A percentile compares a stretch with the other conserved stretches of the same genome.
Evolutionary conservation across 169 alveolate species (phyloP).

Genomic region (Cystoisospora suis): DNA sequence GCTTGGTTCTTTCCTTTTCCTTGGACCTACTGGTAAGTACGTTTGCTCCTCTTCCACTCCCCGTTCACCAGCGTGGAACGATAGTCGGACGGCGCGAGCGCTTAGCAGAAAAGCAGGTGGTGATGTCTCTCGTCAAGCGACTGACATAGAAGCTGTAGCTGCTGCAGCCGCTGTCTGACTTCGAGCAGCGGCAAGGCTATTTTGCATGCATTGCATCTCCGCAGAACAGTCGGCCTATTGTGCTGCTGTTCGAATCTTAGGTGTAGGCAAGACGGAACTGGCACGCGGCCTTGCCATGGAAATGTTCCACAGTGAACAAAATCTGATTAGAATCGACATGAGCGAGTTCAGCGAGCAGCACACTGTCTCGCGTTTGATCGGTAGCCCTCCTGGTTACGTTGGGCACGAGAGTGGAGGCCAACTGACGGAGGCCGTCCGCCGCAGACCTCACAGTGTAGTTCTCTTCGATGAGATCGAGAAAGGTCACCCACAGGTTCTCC

Average conservation of each 20-base stretch:
- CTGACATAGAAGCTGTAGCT: no score
- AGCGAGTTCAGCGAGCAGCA: conserved; percentile 89
- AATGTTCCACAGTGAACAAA: conserved; percentile 74
- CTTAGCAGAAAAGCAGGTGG: no score
- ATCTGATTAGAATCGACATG: conserved; percentile 87
- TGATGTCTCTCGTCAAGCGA: no score
- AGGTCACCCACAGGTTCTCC: conserved; percentile 59
- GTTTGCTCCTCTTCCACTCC: not conserved
- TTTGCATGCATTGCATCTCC: not conserved
- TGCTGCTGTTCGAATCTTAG: conserved; percentile 62
- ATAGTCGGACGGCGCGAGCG: no score
- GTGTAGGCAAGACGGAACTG: conserved; percentile 88
- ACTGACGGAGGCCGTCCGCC: conserved; percentile 89
- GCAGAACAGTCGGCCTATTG: not conserved
- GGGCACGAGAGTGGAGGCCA: conserved; percentile 90
- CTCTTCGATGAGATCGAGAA: conserved; percentile 87
- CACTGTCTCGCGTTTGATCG: conserved; percentile 85
- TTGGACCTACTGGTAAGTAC: conserved; percentile 85
- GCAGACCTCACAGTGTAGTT: conserved; percentile 87
- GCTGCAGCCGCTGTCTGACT: not conserved
- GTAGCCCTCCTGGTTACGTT: conserved; percentile 92
- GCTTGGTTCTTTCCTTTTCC: conserved; percentile 82
- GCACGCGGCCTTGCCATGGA: conserved; percentile 85
- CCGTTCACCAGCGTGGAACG: not conserved
- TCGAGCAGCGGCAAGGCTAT: not conserved